Percentiles rank a stretch among this genome's conserved stretches.
These are phyloP conservation scores for Zymoseptoria brevis DNA, from an alignment of 2,329 filamentous ascomycete genomes.

Conservation along the genomic window DNA sequence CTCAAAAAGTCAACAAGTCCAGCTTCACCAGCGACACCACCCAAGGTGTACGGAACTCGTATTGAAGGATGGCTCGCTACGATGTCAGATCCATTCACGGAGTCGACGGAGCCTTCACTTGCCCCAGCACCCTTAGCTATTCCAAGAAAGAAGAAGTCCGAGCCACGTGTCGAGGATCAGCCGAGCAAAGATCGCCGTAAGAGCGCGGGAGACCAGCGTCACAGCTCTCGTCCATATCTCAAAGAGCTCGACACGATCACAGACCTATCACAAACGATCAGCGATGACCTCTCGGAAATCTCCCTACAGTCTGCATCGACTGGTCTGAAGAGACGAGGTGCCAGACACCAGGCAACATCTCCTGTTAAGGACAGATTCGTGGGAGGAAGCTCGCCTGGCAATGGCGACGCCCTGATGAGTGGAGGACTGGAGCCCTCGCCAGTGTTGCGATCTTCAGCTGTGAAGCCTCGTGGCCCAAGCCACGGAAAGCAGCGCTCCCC, in stretches of 20 bases:
- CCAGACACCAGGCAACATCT: constrained; percentile 33
- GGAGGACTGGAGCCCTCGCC: constrained; percentile 8
- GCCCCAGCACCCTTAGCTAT: constrained; percentile 25
- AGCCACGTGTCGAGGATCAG: constrained; percentile 1
- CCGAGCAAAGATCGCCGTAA: constrained; percentile 1
- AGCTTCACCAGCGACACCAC: constrained; percentile 17
- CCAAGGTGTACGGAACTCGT: constrained; percentile 42
- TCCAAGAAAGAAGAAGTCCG: constrained; percentile 15
- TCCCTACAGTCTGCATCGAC: constrained; percentile 14
- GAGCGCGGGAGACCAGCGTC: constrained; percentile 12
- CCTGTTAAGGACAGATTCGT: constrained; percentile 31
- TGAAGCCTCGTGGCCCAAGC: constrained; percentile 31
- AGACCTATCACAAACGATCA: not conserved
- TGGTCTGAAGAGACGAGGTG: constrained; percentile 29
- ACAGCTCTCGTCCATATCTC: constrained; percentile 15
- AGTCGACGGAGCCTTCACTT: constrained; percentile 28
- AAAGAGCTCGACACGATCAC: constrained; percentile 11
- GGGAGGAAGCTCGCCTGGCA: constrained; percentile 9
- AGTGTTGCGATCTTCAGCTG: constrained; percentile 9
- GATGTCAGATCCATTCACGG: constrained; percentile 31
- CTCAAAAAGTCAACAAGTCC: constrained; percentile 12
- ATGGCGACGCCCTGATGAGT: constrained; percentile 14
- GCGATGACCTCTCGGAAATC: constrained; percentile 3
- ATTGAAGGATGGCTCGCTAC: constrained; percentile 55
- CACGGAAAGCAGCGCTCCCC: constrained; percentile 51